Base-by-base conservation (phyloP, 2,329 filamentous ascomycete genomes). In the Fonsecaea pugnacius region DNA sequence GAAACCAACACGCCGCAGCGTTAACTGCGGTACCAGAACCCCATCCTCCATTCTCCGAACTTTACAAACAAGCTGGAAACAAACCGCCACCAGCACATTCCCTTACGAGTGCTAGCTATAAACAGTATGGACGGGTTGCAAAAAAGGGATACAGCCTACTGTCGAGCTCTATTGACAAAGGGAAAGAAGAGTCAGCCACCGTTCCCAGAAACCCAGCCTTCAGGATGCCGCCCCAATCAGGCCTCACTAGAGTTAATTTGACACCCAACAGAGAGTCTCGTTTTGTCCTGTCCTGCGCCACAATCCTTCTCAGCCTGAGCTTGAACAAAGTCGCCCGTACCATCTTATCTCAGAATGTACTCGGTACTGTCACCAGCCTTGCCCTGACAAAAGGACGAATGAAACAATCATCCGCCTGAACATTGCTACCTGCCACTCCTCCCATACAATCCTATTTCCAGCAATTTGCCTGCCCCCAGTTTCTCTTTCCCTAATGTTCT, bases 281-380 rank as follows among this genome's bases (percentile, higher is more conserved):
- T 60, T 58, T 53, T 38, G 21, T 46, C 51, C 48, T 61, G 46
- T 54, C 36, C 64, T 66, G 60, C 64, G 64, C 64, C 61, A 66
- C 64, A 61, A 53, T 32, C 46, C 43, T 46, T 30, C 10, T 33
- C 50, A 21, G 8, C 51, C 21, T 21, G 18, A 48, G 43, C 21
- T 24, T 24, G 12, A 24, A 48, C 24, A 43, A 8, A 30, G 3
- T 30, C 27, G 27, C 46, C 35, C 35, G 46, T 16, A 16, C 18
- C 36, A 50, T 27, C 51, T 54, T 35, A n/a, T 58, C 43, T 48
- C 43, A 48, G 43, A 48, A 24, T 40, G 8, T 24, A 12, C 18
- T 48, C 35, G 43, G 24, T 43, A 14, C 18, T 21, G 12, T 48
- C 3, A 27, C 18, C 43, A 43, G 8, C 21, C 21, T 48, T 12